Evolutionary conservation across 1,139 yeast species (phyloP).

Genomic region (Suhomyces anneliseae): DNA sequence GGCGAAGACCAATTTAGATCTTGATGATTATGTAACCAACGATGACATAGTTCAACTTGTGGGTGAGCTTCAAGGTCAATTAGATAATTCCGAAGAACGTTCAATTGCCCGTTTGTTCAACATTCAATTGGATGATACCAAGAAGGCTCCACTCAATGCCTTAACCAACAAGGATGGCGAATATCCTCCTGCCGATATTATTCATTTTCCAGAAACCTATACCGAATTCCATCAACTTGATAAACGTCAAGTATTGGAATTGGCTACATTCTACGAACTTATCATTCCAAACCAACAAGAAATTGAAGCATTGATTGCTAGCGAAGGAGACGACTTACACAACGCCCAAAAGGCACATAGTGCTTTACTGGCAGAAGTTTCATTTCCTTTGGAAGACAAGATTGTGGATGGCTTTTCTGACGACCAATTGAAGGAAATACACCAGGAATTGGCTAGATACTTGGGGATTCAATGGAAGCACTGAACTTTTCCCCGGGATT

Average conservation of each 20-base stretch:
- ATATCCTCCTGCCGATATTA: slow-evolving; percentile 45
- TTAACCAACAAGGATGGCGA: slow-evolving; percentile 53
- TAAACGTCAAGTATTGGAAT: slow-evolving; percentile 45
- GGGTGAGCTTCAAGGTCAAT: slow-evolving; percentile 85
- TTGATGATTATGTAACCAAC: slow-evolving; percentile 67
- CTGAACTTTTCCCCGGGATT: not conserved
- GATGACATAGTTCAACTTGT: slow-evolving; percentile 74
- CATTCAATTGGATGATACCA: slow-evolving; percentile 20
- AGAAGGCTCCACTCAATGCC: slow-evolving; percentile 12
- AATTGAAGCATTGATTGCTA: slow-evolving; percentile 35
- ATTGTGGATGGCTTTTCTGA: slow-evolving; percentile 29
- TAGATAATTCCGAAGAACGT: slow-evolving; percentile 70
- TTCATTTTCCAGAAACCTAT: slow-evolving; percentile 59
- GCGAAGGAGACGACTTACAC: slow-evolving; percentile 22
- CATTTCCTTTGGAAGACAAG: slow-evolving; percentile 31
- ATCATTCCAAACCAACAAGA: slow-evolving; percentile 54
- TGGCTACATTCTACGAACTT: slow-evolving; percentile 72
- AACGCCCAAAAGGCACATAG: slow-evolving; percentile 37
- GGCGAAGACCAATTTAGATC: slow-evolving; percentile 31
- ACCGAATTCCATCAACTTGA: slow-evolving; percentile 50
- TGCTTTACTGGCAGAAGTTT: slow-evolving; percentile 17
- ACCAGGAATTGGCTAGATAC: slow-evolving; percentile 65
- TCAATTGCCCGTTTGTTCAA: slow-evolving; percentile 60
- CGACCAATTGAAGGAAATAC: slow-evolving; percentile 48
- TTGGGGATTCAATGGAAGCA: slow-evolving; percentile 41